A percentile compares a stretch with the other conserved stretches of the same genome.
Evolutionary conservation across 805 yeast genomes (phyloP).

Genomic region (Vanderwaltozyma tropicalis): DNA sequence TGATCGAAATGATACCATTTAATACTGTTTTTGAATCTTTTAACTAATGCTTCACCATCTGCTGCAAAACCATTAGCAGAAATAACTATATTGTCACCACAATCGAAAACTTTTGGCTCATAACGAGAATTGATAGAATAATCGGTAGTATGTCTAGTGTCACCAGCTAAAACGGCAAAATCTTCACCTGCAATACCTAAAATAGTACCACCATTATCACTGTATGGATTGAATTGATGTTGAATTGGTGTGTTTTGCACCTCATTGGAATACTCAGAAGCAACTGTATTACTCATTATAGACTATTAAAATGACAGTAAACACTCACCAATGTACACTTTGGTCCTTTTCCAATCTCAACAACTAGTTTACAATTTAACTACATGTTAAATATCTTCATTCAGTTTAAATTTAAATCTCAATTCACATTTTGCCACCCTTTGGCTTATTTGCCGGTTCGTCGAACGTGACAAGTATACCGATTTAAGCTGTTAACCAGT

Average conservation of each 20-base stretch:
- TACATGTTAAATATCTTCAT: not conserved
- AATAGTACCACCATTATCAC: slow-evolving; percentile 95
- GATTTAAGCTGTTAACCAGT: no score
- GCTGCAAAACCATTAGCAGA: slow-evolving; percentile 96
- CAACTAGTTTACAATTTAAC: no score
- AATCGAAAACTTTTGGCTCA: slow-evolving; percentile 79
- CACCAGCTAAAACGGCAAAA: slow-evolving; percentile 94
- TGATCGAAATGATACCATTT: slow-evolving; percentile 93
- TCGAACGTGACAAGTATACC: no score
- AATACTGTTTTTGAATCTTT: slow-evolving; percentile 50
- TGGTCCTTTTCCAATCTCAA: no score
- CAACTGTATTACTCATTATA: slow-evolving; percentile 33
- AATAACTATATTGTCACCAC: slow-evolving; percentile 79
- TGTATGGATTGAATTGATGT: slow-evolving; percentile 85
- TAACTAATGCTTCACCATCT: slow-evolving; percentile 79
- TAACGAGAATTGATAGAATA: slow-evolving; percentile 87
- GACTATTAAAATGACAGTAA: no score
- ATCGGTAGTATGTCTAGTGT: slow-evolving; percentile 93
- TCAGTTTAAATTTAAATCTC: not conserved
- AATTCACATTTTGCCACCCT: slow-evolving; percentile 11
- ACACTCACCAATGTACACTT: no score
- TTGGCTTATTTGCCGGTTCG: not conserved
- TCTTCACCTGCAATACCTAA: slow-evolving; percentile 97
- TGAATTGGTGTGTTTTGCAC: slow-evolving; percentile 58
- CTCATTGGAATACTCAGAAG: slow-evolving; percentile 58